Conservation (phyloP, 257 asterid genomes). For the Echium plantagineum region DNA sequence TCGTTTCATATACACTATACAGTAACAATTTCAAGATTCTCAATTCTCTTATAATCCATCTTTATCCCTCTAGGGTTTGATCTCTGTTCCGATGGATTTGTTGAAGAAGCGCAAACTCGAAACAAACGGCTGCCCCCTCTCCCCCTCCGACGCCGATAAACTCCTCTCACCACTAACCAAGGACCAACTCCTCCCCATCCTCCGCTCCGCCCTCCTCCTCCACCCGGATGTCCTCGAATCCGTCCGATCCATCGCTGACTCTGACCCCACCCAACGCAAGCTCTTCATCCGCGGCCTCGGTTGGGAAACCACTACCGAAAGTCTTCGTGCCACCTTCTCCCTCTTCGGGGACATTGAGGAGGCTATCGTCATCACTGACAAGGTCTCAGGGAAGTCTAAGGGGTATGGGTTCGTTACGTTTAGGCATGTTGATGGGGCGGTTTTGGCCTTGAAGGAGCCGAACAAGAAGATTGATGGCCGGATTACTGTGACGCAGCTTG, state of each 20-base stretch:
- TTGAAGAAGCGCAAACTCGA: conserved; percentile 84
- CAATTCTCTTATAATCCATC: too few relatives aligned
- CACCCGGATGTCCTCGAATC: conserved; percentile 69
- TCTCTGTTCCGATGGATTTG: conserved; percentile 45
- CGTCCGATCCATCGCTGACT: conserved; percentile 72
- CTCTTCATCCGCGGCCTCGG: conserved; percentile 96
- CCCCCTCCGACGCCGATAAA: conserved; percentile 68
- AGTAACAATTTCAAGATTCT: too few relatives aligned
- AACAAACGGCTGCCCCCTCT: conserved; percentile 57
- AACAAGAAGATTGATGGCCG: conserved; percentile 94
- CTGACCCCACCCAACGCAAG: conserved; percentile 69
- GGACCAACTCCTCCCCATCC: conserved; percentile 62
- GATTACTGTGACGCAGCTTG: conserved; percentile 83
- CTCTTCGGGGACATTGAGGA: conserved; percentile 73
- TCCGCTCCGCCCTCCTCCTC: conserved; percentile 66
- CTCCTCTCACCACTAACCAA: conserved; percentile 73
- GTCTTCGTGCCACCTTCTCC: conserved; percentile 61
- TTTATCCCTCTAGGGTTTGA: too few relatives aligned
- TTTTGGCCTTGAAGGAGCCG: conserved; percentile 64
- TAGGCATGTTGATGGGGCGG: conserved; percentile 73
- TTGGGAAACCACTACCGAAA: conserved; percentile 91
- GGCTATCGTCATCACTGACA: conserved; percentile 76
- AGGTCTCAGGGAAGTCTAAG: conserved; percentile 64
- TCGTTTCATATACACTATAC: too few relatives aligned
- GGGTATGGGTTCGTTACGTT: conserved; percentile 89